phyloP scores from a whole-genome alignment of 495 filamentous ascomycete genomes.

The Penicillium mononematosum region DNA sequence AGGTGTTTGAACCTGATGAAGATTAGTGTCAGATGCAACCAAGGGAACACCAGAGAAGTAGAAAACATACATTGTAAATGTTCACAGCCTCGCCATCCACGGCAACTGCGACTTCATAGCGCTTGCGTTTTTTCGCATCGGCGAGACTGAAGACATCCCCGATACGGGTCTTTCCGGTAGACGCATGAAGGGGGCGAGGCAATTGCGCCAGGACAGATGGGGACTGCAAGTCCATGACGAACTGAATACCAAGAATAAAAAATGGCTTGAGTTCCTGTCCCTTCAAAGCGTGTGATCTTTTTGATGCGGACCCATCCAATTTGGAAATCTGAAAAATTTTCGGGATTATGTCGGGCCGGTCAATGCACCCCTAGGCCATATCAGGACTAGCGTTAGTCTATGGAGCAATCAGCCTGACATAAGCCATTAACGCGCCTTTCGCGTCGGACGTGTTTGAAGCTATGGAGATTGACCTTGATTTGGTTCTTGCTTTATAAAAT shows the following conservation, averaged over 20 bases:
- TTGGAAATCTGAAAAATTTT: slow-evolving; percentile 47
- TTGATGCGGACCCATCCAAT: slow-evolving; percentile 28
- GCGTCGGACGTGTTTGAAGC: slow-evolving; percentile 29
- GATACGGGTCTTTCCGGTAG: slow-evolving; percentile 57
- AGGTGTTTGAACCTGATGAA: slow-evolving; percentile 69
- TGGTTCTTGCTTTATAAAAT: neutral
- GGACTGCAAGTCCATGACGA: slow-evolving; percentile 45
- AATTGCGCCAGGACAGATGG: slow-evolving; percentile 62
- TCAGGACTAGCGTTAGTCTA: slow-evolving; percentile 13
- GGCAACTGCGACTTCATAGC: slow-evolving; percentile 78
- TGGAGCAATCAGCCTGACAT: slow-evolving; percentile 18
- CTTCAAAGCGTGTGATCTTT: slow-evolving; percentile 22
- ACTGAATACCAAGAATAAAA: slow-evolving; percentile 14
- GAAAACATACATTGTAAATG: slow-evolving; percentile 79
- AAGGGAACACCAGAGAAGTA: neutral
- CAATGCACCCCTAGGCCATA: slow-evolving; percentile 11
- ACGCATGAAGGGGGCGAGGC: slow-evolving; percentile 61
- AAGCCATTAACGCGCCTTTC: slow-evolving; percentile 27
- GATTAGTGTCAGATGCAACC: slow-evolving; percentile 8
- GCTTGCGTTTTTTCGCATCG: slow-evolving; percentile 77
- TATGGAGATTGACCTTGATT: slow-evolving; percentile 5
- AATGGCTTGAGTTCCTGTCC: slow-evolving; percentile 19
- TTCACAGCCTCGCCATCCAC: slow-evolving; percentile 90
- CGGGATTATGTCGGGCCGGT: slow-evolving; percentile 37
- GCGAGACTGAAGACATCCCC: slow-evolving; percentile 70